Evolutionary conservation across 139 green algal genomes (phyloP), one percentile per base, ranked within the genome.

Genomic region (Tetratostichococcus sp.): DNA sequence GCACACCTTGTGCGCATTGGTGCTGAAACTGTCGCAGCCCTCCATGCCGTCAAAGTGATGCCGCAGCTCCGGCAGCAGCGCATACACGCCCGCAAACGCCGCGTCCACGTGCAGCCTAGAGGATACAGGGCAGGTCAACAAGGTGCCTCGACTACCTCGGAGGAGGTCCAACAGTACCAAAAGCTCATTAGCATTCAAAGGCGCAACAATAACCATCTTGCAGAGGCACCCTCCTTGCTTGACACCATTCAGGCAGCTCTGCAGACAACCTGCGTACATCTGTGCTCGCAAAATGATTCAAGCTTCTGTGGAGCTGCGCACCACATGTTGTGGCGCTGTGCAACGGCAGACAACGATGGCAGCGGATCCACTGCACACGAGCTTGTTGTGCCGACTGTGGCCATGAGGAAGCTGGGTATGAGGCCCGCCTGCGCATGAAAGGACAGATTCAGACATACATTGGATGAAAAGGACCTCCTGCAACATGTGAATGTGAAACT

Each of bases 21-120:
- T 84, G 71, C 39, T 70, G 78, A 93, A 91, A 50, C 35, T 77
- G 76, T 92, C 22, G 19, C 70, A 26, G 75, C 80, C 69, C 32
- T 91, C 80, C 69, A 92, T 43, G 4, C 91, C 91, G 30, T 73
- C 30, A 35, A 95, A 91, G 74, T 86, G 69, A 26, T 77, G 69
- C 17, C 83, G 75, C 79, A 85, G 67, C 77, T 96, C 92, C 6
- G 89, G 91, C 8, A 86, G 76, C 3, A 95, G 71, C 0, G 82
- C 80, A 4, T 85, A 82, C 4, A 75, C 65, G 35, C 92, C 92
- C 0, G 90, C 92, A 75, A 92, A 97, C 4, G 92, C 92, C 0
- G 92, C 88, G 70, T 97, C 92, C 50, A 97, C 89, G 75, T 96
- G 91, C 32, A 88, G 30, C 91, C 91, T 84, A 19, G 1, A 4